phyloP scores from a whole-genome alignment of 1,284 basidiomycete genomes.

The Trametes polyzona region DNA sequence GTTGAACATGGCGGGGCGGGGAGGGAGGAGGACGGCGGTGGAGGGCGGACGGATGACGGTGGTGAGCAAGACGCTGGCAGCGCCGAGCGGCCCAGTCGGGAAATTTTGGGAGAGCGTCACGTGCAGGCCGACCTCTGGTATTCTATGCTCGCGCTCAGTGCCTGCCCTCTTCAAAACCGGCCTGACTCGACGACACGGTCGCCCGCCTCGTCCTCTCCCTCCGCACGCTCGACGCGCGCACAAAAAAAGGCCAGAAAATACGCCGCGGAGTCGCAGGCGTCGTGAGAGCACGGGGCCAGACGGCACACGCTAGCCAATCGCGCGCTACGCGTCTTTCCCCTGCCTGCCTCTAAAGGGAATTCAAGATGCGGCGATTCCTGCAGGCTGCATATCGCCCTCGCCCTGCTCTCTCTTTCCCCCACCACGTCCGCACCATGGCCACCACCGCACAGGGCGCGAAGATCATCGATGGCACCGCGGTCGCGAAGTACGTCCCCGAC shows the following conservation, averaged over 20 bases:
- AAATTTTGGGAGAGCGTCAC: constrained; percentile 27
- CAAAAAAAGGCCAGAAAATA: constrained; percentile 3
- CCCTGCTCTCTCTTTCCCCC: constrained; percentile 44
- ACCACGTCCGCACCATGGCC: constrained; percentile 52
- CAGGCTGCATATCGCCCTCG: constrained; percentile 27
- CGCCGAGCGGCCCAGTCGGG: constrained; percentile 19
- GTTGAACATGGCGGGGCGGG: constrained; percentile 48
- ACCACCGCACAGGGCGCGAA: constrained; percentile 45
- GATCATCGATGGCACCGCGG: constrained; percentile 86
- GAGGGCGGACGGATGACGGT: constrained; percentile 25
- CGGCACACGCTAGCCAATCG: constrained; percentile 25
- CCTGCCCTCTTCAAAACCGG: not conserved
- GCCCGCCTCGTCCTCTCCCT: constrained; percentile 5
- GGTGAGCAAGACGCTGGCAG: constrained; percentile 30
- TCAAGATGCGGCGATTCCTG: constrained; percentile 29
- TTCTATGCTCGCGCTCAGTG: not conserved
- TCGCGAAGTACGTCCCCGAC: constrained; percentile 75
- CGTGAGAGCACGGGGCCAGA: constrained; percentile 13
- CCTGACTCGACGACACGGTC: constrained; percentile 14
- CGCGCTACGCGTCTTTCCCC: constrained; percentile 26
- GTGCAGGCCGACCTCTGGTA: constrained; percentile 17
- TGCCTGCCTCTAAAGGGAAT: constrained; percentile 33
- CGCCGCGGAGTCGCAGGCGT: constrained; percentile 4
- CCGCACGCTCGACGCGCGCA: constrained; percentile 12
- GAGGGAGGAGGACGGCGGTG: constrained; percentile 18